Evolutionary conservation across 1,284 basidiomycete species (phyloP).

Genomic region (Moniliophthora roreri): DNA sequence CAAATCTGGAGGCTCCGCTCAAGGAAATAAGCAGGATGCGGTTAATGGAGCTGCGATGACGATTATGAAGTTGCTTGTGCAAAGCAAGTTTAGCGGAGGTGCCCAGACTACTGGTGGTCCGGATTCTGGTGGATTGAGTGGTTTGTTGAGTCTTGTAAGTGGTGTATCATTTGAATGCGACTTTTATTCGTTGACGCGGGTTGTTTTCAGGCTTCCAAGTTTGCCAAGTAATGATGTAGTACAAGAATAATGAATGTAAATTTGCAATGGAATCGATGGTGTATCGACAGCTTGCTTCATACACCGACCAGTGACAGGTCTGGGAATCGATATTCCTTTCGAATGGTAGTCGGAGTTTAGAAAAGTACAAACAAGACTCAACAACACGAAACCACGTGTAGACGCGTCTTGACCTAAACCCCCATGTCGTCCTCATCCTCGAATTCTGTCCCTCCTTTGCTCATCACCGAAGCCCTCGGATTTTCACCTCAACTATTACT

Average conservation of each 20-base stretch:
- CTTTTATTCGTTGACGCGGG: background rate
- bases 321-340: background rate
- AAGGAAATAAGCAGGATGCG: conserved; percentile 78
- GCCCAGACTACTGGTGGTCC: conserved; percentile 46
- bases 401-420: too few relatives aligned
- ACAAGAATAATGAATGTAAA: too few relatives aligned
- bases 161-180: background rate
- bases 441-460: conserved; percentile 42
- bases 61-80: conserved; percentile 76
- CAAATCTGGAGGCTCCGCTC: conserved; percentile 58
- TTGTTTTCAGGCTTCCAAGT: conserved; percentile 1
- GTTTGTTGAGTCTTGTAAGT: conserved; percentile 44
- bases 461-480: conserved; percentile 64
- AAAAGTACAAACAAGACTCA: background rate
- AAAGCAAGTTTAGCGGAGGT: conserved; percentile 57
- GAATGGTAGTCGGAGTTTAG: background rate
- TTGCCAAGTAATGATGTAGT: background rate
- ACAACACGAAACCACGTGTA: background rate
- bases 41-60: conserved; percentile 83
- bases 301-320: too few relatives aligned
- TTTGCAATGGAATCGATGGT: too few relatives aligned
- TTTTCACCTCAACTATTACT: conserved; percentile 69
- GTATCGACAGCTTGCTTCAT: too few relatives aligned
- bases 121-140: conserved; percentile 66
- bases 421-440: conserved; percentile 9